A percentile compares a stretch with the other conserved stretches of the same genome.
These are phyloP conservation scores for Rhodotorula sp. DNA, from an alignment of 1,284 basidiomycete genomes.

Conservation along the genomic window DNA sequence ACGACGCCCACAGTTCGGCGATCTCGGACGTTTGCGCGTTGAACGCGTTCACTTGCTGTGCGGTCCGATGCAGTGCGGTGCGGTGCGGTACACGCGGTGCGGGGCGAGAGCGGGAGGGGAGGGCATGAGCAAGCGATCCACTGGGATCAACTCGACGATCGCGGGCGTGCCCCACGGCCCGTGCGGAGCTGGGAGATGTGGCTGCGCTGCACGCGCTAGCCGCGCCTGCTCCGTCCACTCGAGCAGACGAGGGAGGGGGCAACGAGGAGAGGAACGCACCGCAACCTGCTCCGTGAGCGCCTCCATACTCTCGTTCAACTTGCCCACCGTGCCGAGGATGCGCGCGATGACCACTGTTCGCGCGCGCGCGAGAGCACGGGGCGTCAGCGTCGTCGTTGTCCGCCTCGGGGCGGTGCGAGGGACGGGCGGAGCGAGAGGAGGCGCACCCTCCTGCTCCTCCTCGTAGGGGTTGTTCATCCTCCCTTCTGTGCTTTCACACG, in stretches of 20 bases:
- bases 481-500: too few relatives aligned
- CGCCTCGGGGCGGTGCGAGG: background rate
- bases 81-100: background rate
- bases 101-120: too few relatives aligned
- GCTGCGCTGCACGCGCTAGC: too few relatives aligned
- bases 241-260: too few relatives aligned
- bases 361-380: too few relatives aligned
- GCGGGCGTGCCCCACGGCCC: too few relatives aligned
- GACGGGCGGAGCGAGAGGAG: background rate
- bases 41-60: constrained; percentile 40
- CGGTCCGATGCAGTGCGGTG: background rate
- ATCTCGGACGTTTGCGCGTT: constrained; percentile 34
- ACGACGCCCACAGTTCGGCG: constrained; percentile 39
- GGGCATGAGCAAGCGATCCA: too few relatives aligned
- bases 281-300: constrained; percentile 30
- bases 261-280: constrained; percentile 10
- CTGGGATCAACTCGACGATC: too few relatives aligned
- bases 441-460: constrained; percentile 34
- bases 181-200: too few relatives aligned
- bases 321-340: constrained; percentile 37
- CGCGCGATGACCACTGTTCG: constrained; percentile 24
- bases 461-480: constrained; percentile 42
- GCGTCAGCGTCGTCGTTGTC: background rate
- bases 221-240: too few relatives aligned
- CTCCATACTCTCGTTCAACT: constrained; percentile 43